Evolutionary conservation across 2,329 filamentous ascomycete genomes (phyloP), one percentile per base, ranked within the genome.

Genomic region (Claviceps sp.): DNA sequence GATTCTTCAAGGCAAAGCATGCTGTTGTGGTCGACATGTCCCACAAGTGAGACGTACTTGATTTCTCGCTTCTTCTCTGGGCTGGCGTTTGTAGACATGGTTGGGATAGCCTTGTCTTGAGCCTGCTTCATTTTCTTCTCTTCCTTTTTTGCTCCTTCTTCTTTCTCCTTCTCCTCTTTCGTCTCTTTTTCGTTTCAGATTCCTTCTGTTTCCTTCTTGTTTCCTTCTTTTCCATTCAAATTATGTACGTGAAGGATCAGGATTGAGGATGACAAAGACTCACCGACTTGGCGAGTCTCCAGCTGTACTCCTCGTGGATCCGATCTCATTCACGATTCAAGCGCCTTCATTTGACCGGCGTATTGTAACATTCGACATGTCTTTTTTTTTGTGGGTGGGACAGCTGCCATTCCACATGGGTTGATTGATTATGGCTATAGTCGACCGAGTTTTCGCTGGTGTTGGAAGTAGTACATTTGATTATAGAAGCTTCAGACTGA

Each of bases 231-330:
- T n/a, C 37, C 5, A 30, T 18, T 22, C 5, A 30, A 16, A 45
- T 34, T 44, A 18, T 47, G 40, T 18, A 14, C 9, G 52, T 52
- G 46, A 43, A 50, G 54, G 56, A 47, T 55, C 50, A 54, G 56
- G 9, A 34, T 57, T 48, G 38, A 53, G 54, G 54, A 54, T 58
- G 37, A 59, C 59, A 53, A 56, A 52, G 48, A 54, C 52, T 58
- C 24, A 48, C 48, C 4, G 4, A 11, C 30, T 47, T 22, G 51
- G 18, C 40, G 47, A 30, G 37, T 41, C 13, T 16, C 34, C 13
- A 9, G 18, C 24, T 18, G 34, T 24, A 37, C 9, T 26, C 30
- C 38, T 22, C 41, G 37, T n/a, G 22, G 45, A 20, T 47, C 13
- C 40, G 43, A 30, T 41, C 37, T 14, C 26, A 47, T 42, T 42